Evolutionary conservation across 2,329 filamentous ascomycete species (phyloP), one percentile per base, ranked within the genome.

Genomic region (Trichophyton rubrum): DNA sequence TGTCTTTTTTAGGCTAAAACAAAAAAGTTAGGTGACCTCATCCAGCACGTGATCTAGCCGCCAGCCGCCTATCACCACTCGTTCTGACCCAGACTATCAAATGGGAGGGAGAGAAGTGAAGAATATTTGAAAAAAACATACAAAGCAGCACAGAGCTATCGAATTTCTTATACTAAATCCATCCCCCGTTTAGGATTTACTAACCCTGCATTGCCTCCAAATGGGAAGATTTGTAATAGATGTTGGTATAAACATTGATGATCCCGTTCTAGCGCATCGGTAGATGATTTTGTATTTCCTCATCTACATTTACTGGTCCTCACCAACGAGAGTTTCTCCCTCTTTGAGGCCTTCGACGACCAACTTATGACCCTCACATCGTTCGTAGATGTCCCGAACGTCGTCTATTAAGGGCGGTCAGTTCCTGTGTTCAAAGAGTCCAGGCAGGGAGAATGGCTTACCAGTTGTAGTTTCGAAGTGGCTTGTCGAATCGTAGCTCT

Each of bases 401-500:
- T 99, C 92, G 73, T 96, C 93, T 78, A 33, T 62, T 59, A 15
- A 41, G 35, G 58, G 20, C 58, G 20, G 17, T 27, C 30, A 56
- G 20, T 59, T 58, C 62, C 33, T 43, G 15, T 27, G 24, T 55
- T 30, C n/a, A 3, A 17, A 17, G 20, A 24, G n/a, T 30, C 15
- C 8, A 38, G 33, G 1, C 33, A 43, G 22, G 49, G 38, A 38
- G 22, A 7, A 22, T 38, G 41, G 61, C 75, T 70, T 75, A 83
- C 82, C 80, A 59, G 85, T 87, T 33, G 84, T 86, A 40, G 90
- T 96, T 83, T 99, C 93, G 71, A 99, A 99, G 81, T 99, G 93
- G 74, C 89, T 95, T 65, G 89, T 95, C 59, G 95, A 90, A 71
- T 99, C 95, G 77, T 99, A 99, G 79, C 90, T 96, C 85, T 95